Evolutionary conservation across 257 asterid species (phyloP), one percentile per base, ranked within the genome.

Genomic region (Primulina huaijiensis): DNA sequence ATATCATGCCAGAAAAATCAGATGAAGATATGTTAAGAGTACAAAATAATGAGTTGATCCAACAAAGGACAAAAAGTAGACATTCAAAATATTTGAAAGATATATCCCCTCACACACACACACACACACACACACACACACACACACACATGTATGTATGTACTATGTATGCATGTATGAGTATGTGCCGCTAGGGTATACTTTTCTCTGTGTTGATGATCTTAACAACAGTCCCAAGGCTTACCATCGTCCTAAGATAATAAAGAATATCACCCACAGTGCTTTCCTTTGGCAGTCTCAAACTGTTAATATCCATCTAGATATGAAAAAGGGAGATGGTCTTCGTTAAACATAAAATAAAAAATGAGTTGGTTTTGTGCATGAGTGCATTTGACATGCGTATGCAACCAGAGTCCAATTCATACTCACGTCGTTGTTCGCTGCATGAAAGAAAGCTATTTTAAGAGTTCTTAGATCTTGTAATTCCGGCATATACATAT

Each of bases 401-500:
- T 38, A 58, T 68, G 67, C 67, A 70, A 40, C 64, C 57, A 58
- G 73, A 55, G 33, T 60, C 31, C 50, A 73, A n/a, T 37, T 35
- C 76, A 72, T 70, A 77, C 88, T 67, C 73, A 84, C 89, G 65
- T 83, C 87, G 72, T 78, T 70, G 68, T 77, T 83, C 61, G 78
- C 74, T 38, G 81, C 82, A 79, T 73, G 74, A 68, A 68, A 79
- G 61, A 85, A 81, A 72, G 89, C 83, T 38, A 87, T 86, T 85
- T 82, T 81, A n/a, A 87, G 87, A 5, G 79, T 75, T 85, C 79
- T 85, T 70, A 85, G 78, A 72, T 80, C 75, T 82, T 87, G 86
- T 74, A 87, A 59, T 82, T 85, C 87, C 17, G 93, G 88, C 52
- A 87, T 80, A 72, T 87, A 90, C 65, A 85, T 83, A 70, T 87